Evolutionary conservation across 371 early-diverging fungal species (phyloP).

Genomic region (Scutellospora calospora): DNA sequence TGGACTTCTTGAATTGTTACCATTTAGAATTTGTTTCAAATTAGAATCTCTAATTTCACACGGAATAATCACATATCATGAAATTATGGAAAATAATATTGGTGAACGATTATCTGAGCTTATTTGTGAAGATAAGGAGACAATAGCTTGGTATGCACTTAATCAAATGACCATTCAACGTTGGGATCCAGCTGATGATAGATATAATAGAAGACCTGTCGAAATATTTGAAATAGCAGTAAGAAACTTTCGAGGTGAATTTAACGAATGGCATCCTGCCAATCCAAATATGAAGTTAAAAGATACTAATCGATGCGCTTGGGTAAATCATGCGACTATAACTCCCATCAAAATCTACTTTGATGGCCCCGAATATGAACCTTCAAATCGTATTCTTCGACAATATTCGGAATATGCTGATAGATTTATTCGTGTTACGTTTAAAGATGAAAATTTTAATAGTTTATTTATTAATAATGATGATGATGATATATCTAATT

Average conservation of each 20-base stretch:
- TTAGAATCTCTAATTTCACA: constrained; percentile 22
- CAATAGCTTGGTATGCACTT: background rate
- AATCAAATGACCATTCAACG: background rate
- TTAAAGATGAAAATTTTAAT: constrained; percentile 35
- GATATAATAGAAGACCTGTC: constrained; percentile 3
- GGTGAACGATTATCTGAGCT: background rate
- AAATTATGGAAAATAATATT: constrained; percentile 10
- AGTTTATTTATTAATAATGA: background rate
- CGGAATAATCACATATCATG: background rate
- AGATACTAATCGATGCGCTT: background rate
- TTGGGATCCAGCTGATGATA: constrained; percentile 37
- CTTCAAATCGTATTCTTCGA: constrained; percentile 34
- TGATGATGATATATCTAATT: background rate
- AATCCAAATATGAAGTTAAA: background rate
- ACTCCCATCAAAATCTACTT: constrained; percentile 38
- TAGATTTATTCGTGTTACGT: constrained; percentile 33
- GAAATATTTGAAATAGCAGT: background rate
- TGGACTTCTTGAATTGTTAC: background rate
- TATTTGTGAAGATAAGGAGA: background rate
- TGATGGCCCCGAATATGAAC: constrained; percentile 29
- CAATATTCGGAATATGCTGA: constrained; percentile 13
- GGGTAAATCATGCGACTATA: constrained; percentile 32
- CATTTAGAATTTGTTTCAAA: constrained; percentile 18
- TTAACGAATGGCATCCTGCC: background rate
- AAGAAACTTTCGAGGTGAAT: background rate